Evolutionary conservation across 768 basidiomycete species (phyloP).

Genomic region (Russula ochroleuca): DNA sequence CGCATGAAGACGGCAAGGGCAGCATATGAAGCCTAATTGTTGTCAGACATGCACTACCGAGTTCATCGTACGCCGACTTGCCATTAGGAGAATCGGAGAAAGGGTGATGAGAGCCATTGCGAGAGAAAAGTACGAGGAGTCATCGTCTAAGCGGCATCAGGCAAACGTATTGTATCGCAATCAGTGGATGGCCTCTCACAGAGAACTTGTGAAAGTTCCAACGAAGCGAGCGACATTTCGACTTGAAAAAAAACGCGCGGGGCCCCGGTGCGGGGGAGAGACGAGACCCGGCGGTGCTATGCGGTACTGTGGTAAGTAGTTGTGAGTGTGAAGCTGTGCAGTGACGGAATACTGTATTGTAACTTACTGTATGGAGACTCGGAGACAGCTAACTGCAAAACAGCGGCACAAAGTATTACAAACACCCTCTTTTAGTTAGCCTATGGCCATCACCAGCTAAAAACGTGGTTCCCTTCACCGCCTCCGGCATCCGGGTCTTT

Average conservation of each 20-base stretch:
- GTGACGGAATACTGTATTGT: too few species aligned
- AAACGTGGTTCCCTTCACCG: too few species aligned
- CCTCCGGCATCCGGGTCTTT: too few species aligned
- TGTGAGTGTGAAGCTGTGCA: too few species aligned
- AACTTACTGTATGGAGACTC: too few species aligned
- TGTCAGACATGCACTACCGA: neutral
- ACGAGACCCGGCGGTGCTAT: neutral
- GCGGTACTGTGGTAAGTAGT: neutral
- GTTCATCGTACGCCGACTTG: constrained; percentile 10
- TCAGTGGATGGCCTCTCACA: constrained; percentile 24
- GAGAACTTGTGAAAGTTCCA: constrained; percentile 33
- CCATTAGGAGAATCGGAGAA: constrained; percentile 36
- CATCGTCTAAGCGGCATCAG: constrained; percentile 31
- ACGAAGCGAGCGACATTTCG: constrained; percentile 21
- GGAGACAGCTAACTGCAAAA: too few species aligned
- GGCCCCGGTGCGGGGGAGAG: neutral
- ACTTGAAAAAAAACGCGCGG: too few species aligned
- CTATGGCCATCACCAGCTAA: too few species aligned
- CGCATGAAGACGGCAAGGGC: constrained; percentile 69
- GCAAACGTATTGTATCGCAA: neutral
- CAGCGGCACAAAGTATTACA: too few species aligned
- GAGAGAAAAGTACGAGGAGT: constrained; percentile 31
- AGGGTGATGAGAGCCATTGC: constrained; percentile 35
- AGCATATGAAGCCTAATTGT: constrained; percentile 67
- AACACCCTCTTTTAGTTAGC: too few species aligned